Conservation (phyloP, 257 asterid species). For the Nyctanthes arbortristis region DNA sequence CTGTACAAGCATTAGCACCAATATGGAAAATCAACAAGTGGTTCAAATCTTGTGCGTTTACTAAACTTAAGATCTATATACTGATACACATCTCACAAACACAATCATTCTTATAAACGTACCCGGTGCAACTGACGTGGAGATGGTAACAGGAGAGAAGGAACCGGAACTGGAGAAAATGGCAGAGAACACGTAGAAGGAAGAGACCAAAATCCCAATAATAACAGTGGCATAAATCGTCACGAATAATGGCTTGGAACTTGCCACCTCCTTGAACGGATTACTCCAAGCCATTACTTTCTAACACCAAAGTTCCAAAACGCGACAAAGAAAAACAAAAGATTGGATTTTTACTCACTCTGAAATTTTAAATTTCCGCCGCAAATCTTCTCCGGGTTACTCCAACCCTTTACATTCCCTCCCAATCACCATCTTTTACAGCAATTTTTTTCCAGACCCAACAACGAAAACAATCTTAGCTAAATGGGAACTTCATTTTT, state of each 20-base stretch:
- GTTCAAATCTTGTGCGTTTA: not conserved
- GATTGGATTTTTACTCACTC: slow-evolving; percentile 15
- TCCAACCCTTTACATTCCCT: too few species aligned
- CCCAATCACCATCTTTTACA: too few species aligned
- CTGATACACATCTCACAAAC: not conserved
- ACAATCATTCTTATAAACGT: not conserved
- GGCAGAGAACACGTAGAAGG: slow-evolving; percentile 84
- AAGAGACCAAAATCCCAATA: slow-evolving; percentile 69
- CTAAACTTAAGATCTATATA: not conserved
- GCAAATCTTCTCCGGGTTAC: too few species aligned
- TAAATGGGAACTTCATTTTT: not conserved
- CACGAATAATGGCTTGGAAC: slow-evolving; percentile 78
- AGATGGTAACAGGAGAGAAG: slow-evolving; percentile 41
- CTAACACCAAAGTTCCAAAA: not conserved
- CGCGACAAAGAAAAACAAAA: not conserved
- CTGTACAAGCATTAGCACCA: not conserved
- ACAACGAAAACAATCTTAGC: too few species aligned
- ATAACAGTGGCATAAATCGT: slow-evolving; percentile 83
- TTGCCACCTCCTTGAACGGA: slow-evolving; percentile 65
- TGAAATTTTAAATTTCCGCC: slow-evolving; percentile 11
- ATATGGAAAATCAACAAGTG: not conserved
- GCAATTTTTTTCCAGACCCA: too few species aligned
- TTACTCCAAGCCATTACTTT: slow-evolving; percentile 47
- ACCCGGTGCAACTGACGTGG: slow-evolving; percentile 38
- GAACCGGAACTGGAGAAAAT: slow-evolving; percentile 61